These are phyloP conservation scores for Candida suzukii DNA, from an alignment of 805 yeast species.

Conservation along the genomic window DNA sequence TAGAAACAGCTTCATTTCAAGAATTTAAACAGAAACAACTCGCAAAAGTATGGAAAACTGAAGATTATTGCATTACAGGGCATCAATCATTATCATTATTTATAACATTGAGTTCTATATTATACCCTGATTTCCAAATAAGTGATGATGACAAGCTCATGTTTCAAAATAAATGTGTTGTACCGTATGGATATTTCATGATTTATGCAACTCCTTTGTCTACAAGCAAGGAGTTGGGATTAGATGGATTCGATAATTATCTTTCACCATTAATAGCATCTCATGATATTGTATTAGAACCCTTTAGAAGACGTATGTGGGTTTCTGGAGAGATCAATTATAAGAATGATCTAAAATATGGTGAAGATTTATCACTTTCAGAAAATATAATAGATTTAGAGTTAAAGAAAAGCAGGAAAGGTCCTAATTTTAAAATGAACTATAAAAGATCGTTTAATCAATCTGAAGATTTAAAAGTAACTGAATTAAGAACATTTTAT, in stretches of 20 bases:
- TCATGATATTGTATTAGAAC: constrained; percentile 6
- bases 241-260: constrained; percentile 77
- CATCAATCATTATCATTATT: constrained; percentile 19
- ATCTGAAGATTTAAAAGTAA: constrained; percentile 20
- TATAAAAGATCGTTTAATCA: constrained; percentile 41
- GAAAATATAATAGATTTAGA: constrained; percentile 42
- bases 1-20: background rate
- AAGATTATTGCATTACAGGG: constrained; percentile 22
- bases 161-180: constrained; percentile 11
- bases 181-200: constrained; percentile 57
- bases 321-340: constrained; percentile 56
- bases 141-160: constrained; percentile 9
- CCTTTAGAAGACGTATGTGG: constrained; percentile 70
- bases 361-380: constrained; percentile 35
- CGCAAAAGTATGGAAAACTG: constrained; percentile 15
- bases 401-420: constrained; percentile 27
- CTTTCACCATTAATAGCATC: constrained; percentile 48
- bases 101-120: constrained; percentile 20
- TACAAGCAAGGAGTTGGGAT: constrained; percentile 38
- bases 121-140: constrained; percentile 3
- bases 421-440: constrained; percentile 37
- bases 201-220: constrained; percentile 58
- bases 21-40: no score
- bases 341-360: constrained; percentile 25
- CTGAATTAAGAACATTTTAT: constrained; percentile 54